Conservation (phyloP, 2,329 filamentous ascomycete species). For the Neofusicoccum kwambonambiense region DNA sequence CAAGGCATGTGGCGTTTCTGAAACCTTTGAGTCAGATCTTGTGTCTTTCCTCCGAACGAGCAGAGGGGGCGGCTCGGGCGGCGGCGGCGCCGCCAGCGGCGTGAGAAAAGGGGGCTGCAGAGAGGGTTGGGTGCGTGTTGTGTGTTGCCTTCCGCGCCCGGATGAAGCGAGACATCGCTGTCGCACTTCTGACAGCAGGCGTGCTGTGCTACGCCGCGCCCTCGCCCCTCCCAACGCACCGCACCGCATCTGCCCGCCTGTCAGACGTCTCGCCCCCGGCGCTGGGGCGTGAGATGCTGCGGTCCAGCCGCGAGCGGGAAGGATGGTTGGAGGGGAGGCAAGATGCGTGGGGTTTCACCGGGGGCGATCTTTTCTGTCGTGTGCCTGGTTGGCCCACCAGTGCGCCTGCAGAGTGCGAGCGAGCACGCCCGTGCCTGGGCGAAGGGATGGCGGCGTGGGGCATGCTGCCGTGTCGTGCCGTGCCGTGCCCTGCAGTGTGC, state of each 20-base stretch:
- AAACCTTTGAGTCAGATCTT: neutral
- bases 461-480: no score
- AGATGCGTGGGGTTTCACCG: no score
- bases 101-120: neutral
- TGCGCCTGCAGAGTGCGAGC: no score
- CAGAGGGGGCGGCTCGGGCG: neutral
- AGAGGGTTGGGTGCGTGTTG: neutral
- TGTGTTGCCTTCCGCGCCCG: neutral
- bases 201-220: constrained; percentile 1
- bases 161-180: constrained; percentile 3
- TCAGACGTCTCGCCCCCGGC: neutral
- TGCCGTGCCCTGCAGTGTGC: no score
- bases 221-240: no score
- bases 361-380: no score
- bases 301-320: no score
- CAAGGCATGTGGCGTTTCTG: constrained; percentile 17
- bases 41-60: neutral
- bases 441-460: no score
- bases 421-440: no score
- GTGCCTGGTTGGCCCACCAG: no score
- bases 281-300: no score
- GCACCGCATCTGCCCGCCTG: neutral
- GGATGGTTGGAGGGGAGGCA: no score
- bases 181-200: constrained; percentile 11
- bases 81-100: neutral